Evolutionary conservation across 495 filamentous ascomycete species (phyloP), one percentile per base, ranked within the genome.

Genomic region (Chaetomium cochliodes): DNA sequence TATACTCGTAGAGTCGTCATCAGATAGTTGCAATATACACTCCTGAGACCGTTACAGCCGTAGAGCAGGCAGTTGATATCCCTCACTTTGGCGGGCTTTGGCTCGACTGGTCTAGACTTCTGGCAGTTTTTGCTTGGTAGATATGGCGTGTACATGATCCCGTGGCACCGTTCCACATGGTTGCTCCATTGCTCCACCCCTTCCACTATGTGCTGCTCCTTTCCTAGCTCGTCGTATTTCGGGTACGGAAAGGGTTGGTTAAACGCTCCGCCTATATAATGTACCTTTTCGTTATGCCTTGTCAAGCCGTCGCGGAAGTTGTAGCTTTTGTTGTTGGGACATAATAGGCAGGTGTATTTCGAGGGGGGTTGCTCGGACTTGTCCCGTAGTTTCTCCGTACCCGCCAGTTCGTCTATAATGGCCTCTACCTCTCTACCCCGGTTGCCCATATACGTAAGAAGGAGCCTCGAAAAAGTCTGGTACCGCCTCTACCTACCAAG

Each of bases 131-230:
- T 12, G 57, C 41, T 59, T 20, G 42, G 57, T 26, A 59, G 22
- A 12, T 18, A 30, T 15, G 41, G 57, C 11, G 23, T 47, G 8
- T 47, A 30, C 15, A 46, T 18, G 4, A 26, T 46, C 2, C 41
- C 25, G 25, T 47, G 23, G 42, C 57, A 59, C 22, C 12, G 22
- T 42, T 59, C 57, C 8, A 59, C 16, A 20, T 59, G 23, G 15
- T 30, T 59, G 41, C 57, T 59, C 57, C 41, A 59, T 47, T 59
- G 23, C 41, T 47, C 41, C 8, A 47, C 57, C 37, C 55, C 41
- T 33, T 59, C 41, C 16, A 59, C 41, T 11, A 59, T 59, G 16
- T 47, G 12, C 41, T 47, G n/a, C 41, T 59, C 41, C 12, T 47
- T 47, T 18, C 57, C 57, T 1, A 47, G 22, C 15, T 18, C 23